Conservation (phyloP, 78 protist species). For the Dictyostelium citrinum region DNA sequence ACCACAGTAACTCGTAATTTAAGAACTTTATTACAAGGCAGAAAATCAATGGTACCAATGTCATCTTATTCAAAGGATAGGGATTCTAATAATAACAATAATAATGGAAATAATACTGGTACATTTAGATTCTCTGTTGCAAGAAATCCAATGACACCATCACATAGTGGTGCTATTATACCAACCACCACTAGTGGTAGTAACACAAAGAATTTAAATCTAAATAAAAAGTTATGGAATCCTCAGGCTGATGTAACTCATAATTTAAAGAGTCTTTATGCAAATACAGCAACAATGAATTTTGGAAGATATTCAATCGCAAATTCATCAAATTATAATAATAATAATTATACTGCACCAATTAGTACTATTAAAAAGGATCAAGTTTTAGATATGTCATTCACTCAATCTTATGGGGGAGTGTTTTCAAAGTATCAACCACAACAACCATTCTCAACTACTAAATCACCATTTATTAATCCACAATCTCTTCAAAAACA, state of each 20-base stretch:
- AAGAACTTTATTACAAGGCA: neutral
- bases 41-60: conserved; percentile 7
- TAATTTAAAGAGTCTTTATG: neutral
- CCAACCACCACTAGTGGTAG: neutral
- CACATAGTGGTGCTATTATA: neutral
- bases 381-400: neutral
- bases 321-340: neutral
- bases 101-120: neutral
- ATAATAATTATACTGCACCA: neutral
- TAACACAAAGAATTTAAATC: neutral
- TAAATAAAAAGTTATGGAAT: neutral
- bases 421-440: neutral
- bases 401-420: conserved; percentile 12
- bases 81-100: neutral
- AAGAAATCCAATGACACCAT: neutral
- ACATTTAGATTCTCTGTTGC: neutral
- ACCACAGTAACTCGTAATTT: conserved; percentile 6
- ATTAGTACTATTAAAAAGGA: neutral
- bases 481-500: neutral
- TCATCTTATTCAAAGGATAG: neutral
- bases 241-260: conserved; percentile 1
- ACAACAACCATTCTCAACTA: neutral
- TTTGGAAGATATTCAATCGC: conserved; percentile 10
- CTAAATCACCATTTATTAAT: neutral
- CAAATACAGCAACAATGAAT: neutral